phyloP scores from a whole-genome alignment of 805 yeast genomes.

The Monosporozyma solicola region DNA sequence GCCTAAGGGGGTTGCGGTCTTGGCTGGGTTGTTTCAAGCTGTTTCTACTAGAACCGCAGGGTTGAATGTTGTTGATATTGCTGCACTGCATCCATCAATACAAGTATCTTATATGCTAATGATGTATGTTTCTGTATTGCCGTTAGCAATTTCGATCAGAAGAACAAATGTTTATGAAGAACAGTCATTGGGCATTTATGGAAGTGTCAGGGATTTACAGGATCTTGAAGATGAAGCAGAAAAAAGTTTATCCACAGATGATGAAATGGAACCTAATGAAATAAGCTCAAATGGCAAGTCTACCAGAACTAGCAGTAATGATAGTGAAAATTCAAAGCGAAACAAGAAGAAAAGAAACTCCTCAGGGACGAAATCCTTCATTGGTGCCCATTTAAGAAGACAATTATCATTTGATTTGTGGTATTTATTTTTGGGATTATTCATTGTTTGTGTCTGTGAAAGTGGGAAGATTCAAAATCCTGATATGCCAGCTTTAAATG shows the following conservation, averaged over 20 bases:
- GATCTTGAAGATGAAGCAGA: not conserved
- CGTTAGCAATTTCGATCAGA: conserved; percentile 90
- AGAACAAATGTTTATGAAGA: conserved; percentile 96
- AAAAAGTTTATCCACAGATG: conserved; percentile 5
- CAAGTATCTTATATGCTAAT: conserved; percentile 88
- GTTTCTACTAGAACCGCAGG: conserved; percentile 93
- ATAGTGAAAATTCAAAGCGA: not conserved
- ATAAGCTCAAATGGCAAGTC: not conserved
- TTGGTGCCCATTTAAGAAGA: conserved; percentile 78
- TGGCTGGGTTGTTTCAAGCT: conserved; percentile 85
- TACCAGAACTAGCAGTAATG: not conserved
- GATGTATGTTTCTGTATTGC: conserved; percentile 97
- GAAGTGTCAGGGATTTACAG: conserved; percentile 4
- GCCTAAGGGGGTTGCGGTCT: conserved; percentile 55
- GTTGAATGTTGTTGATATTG: conserved; percentile 58
- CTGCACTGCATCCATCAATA: conserved; percentile 73
- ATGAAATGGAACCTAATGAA: conserved; percentile 15
- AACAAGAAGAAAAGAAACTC: conserved; percentile 13
- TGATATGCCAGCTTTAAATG: conserved; percentile 42
- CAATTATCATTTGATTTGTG: conserved; percentile 91
- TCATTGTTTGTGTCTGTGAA: conserved; percentile 80
- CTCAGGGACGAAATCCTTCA: conserved; percentile 44
- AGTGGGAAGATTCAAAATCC: conserved; percentile 47
- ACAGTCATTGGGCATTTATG: conserved; percentile 80
- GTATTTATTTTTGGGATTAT: conserved; percentile 83